Percentiles rank a stretch among this genome's conserved stretches.
phyloP scores from a whole-genome alignment of 345 rosid species.

The Brassica rapa region DNA sequence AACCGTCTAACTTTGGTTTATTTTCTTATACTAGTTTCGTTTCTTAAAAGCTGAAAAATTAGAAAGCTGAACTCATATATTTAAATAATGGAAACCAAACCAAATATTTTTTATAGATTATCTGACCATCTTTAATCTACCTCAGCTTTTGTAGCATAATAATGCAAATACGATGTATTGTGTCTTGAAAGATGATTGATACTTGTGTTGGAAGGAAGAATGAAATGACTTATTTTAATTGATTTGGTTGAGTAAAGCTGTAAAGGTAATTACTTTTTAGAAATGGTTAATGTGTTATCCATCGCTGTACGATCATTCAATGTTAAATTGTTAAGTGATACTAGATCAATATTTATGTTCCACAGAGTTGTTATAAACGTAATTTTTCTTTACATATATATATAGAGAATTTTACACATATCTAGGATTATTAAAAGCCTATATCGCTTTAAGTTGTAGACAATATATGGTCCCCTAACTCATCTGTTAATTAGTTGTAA shows the following conservation, averaged over 20 bases:
- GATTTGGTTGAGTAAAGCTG: conserved; percentile 23
- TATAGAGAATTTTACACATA: not conserved
- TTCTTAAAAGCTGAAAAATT: not conserved
- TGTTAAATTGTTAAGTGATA: no score
- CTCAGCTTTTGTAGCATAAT: conserved; percentile 16
- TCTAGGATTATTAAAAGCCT: not conserved
- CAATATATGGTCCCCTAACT: not conserved
- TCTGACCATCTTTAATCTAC: not conserved
- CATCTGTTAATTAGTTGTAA: conserved; percentile 2
- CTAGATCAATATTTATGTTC: not conserved
- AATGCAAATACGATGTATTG: conserved; percentile 5
- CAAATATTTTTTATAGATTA: not conserved
- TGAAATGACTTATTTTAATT: not conserved
- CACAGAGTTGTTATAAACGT: not conserved
- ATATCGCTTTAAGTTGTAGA: not conserved
- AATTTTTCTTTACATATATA: not conserved
- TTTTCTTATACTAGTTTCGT: not conserved
- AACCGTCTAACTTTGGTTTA: not conserved
- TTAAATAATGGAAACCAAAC: not conserved
- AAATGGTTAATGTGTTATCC: not conserved
- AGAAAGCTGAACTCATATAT: not conserved
- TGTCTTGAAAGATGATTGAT: conserved; percentile 19
- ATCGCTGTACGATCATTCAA: not conserved
- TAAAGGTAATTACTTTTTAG: not conserved
- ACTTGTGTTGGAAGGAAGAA: conserved; percentile 13